Evolutionary conservation across 2,329 filamentous ascomycete species (phyloP).

Genomic region (Orbilia blumenaviensis): DNA sequence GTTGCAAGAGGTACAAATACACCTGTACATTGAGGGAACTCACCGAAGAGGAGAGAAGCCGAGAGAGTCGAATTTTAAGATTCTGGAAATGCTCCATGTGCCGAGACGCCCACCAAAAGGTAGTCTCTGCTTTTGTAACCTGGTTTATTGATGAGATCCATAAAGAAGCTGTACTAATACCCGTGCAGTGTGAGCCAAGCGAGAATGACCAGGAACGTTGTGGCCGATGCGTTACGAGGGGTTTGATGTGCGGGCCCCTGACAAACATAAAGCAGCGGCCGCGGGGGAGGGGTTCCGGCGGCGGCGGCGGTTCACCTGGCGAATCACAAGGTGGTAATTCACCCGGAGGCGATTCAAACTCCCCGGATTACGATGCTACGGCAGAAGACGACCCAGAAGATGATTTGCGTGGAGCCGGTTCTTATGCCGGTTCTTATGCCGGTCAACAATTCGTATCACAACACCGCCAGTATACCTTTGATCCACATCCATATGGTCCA

Average conservation of each 20-base stretch:
- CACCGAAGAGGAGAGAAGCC: background rate
- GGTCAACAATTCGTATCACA: constrained; percentile 3
- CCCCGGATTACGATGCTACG: constrained; percentile 7
- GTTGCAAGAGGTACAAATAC: constrained; percentile 29
- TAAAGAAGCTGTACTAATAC: background rate
- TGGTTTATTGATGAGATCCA: too few species aligned
- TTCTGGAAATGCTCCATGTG: constrained; percentile 37
- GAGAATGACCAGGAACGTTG: constrained; percentile 17
- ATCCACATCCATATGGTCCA: too few species aligned
- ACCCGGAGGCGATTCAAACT: background rate
- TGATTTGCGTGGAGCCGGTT: too few species aligned
- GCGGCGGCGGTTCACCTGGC: constrained; percentile 1
- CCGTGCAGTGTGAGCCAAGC: constrained; percentile 5
- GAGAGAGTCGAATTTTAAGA: constrained; percentile 21
- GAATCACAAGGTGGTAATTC: constrained; percentile 2
- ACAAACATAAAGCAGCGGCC: constrained; percentile 36
- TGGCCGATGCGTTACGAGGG: constrained; percentile 16
- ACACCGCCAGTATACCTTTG: background rate
- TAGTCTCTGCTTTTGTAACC: too few species aligned
- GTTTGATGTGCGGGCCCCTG: constrained; percentile 8
- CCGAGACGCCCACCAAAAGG: constrained; percentile 29
- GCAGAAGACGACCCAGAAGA: constrained; percentile 13
- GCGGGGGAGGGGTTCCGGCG: constrained; percentile 11
- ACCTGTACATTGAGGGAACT: constrained; percentile 17
- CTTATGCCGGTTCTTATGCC: background rate